phyloP scores from a whole-genome alignment of 306 rosid genomes.

The Parietaria judaica region DNA sequence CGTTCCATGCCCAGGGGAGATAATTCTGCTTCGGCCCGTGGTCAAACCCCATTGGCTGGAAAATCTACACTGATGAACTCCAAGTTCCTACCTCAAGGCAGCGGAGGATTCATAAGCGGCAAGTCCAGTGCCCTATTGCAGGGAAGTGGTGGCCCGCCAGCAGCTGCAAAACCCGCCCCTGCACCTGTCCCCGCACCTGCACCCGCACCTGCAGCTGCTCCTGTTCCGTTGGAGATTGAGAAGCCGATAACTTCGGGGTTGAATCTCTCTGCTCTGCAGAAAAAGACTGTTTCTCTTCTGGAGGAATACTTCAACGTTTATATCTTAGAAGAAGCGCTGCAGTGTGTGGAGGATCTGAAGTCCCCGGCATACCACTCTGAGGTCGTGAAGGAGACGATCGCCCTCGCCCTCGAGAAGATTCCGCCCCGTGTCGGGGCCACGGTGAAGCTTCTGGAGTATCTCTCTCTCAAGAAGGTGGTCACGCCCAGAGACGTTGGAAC shows the following conservation, averaged over 20 bases:
- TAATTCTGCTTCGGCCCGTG: slow-evolving; percentile 52
- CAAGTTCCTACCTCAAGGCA: slow-evolving; percentile 83
- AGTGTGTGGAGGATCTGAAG: slow-evolving; percentile 80
- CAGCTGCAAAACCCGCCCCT: slow-evolving; percentile 39
- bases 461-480: slow-evolving; percentile 42
- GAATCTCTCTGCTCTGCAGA: slow-evolving; percentile 39
- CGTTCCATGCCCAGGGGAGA: slow-evolving; percentile 69
- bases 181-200: slow-evolving; percentile 34
- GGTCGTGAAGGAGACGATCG: slow-evolving; percentile 83
- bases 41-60: slow-evolving; percentile 47
- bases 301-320: slow-evolving; percentile 70
- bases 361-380: slow-evolving; percentile 70
- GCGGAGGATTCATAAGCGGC: slow-evolving; percentile 58
- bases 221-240: slow-evolving; percentile 24
- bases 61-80: slow-evolving; percentile 50
- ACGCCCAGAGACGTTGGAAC: slow-evolving; percentile 50
- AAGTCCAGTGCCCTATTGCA: slow-evolving; percentile 77
- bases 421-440: slow-evolving; percentile 60
- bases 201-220: slow-evolving; percentile 22
- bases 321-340: slow-evolving; percentile 75
- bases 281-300: slow-evolving; percentile 59
- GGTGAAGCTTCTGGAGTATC: slow-evolving; percentile 53
- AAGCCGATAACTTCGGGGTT: slow-evolving; percentile 42
- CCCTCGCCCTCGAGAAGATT: slow-evolving; percentile 66
- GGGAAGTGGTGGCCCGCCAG: slow-evolving; percentile 53